Conservation (phyloP, 2,329 filamentous ascomycete species). For the Exophiala aquamarina region DNA sequence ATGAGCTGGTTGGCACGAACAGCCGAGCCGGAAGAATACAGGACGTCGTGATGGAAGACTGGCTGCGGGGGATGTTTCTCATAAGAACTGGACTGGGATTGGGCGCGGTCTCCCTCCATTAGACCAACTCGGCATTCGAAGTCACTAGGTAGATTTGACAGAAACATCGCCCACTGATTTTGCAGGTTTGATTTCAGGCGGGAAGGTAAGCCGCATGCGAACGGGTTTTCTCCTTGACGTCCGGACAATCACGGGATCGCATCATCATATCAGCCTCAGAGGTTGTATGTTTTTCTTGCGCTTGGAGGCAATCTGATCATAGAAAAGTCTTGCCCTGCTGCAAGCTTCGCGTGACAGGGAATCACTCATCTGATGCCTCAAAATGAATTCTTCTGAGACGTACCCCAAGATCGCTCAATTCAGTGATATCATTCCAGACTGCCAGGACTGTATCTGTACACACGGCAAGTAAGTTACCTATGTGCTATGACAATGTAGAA, state of each 20-base stretch:
- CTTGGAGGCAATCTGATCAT: too few relatives aligned
- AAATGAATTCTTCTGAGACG: slow-evolving; percentile 17
- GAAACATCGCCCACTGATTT: background rate
- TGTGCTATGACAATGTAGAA: background rate
- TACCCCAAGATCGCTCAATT: slow-evolving; percentile 7
- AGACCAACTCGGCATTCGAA: too few relatives aligned
- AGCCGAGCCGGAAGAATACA: too few relatives aligned
- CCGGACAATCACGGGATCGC: slow-evolving; percentile 3
- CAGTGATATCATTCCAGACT: slow-evolving; percentile 9
- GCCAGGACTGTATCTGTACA: slow-evolving; percentile 14
- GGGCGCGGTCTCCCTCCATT: too few relatives aligned
- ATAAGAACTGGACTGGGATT: too few relatives aligned
- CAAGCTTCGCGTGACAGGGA: too few relatives aligned
- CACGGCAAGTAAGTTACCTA: slow-evolving; percentile 16
- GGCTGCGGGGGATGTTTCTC: too few relatives aligned
- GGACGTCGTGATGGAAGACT: too few relatives aligned
- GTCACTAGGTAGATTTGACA: background rate
- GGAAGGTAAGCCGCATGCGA: background rate
- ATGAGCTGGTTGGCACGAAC: too few relatives aligned
- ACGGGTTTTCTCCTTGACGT: slow-evolving; percentile 7
- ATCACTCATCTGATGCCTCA: background rate
- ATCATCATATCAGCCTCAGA: background rate
- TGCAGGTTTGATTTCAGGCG: too few relatives aligned
- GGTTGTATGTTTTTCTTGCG: too few relatives aligned
- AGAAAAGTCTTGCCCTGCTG: too few relatives aligned